These are phyloP conservation scores for Coemansia sp. DNA, from an alignment of 192 early-diverging fungal genomes.

Conservation along the genomic window DNA sequence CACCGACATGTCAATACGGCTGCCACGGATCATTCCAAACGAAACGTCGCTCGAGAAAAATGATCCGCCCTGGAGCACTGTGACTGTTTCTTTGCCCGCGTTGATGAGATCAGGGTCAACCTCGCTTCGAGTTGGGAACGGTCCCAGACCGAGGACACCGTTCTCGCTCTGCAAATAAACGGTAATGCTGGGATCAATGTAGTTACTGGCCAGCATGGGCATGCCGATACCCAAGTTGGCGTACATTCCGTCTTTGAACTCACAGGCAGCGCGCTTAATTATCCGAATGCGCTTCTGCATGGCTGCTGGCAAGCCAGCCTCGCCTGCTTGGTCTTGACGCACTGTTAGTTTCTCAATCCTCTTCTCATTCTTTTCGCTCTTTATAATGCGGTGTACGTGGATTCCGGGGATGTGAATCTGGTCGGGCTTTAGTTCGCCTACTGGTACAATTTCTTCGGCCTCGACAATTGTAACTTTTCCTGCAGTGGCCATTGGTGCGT, in stretches of 20 bases:
- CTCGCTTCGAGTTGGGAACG: slow-evolving; percentile 65
- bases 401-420: slow-evolving; percentile 73
- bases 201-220: slow-evolving; percentile 75
- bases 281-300: slow-evolving; percentile 61
- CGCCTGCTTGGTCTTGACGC: slow-evolving; percentile 8
- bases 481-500: slow-evolving; percentile 67
- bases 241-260: slow-evolving; percentile 73
- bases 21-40: slow-evolving; percentile 75
- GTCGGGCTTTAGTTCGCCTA: slow-evolving; percentile 62
- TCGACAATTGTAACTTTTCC: slow-evolving; percentile 69
- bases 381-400: slow-evolving; percentile 67
- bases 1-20: slow-evolving; percentile 69
- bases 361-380: slow-evolving; percentile 66
- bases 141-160: slow-evolving; percentile 72
- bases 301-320: slow-evolving; percentile 18
- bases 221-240: slow-evolving; percentile 72
- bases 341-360: slow-evolving; percentile 60
- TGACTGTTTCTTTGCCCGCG: slow-evolving; percentile 62
- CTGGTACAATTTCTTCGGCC: slow-evolving; percentile 71
- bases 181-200: slow-evolving; percentile 61
- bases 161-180: slow-evolving; percentile 75
- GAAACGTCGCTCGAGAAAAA: slow-evolving; percentile 70
- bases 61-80: slow-evolving; percentile 62
- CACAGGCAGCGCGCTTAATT: slow-evolving; percentile 68
- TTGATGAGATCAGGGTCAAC: slow-evolving; percentile 77